Conservation (phyloP, 2,329 filamentous ascomycete genomes). For the Trichoderma oligosporum region DNA sequence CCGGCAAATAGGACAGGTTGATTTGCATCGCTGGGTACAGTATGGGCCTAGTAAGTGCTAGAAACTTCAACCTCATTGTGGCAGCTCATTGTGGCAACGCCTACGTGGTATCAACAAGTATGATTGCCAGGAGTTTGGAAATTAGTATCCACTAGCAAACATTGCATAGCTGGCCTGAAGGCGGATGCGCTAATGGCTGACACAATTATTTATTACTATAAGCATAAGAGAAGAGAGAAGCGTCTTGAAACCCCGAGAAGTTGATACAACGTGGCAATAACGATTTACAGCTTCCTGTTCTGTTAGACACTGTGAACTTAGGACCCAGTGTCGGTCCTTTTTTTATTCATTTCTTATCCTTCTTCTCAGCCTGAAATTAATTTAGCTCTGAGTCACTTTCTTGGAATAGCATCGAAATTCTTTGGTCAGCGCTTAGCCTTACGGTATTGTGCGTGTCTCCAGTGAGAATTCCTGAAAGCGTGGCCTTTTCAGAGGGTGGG, state of each 20-base stretch:
- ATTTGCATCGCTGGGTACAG: too few relatives aligned
- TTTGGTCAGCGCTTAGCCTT: constrained; percentile 1
- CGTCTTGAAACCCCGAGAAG: background rate
- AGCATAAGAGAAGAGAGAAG: background rate
- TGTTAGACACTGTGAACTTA: background rate
- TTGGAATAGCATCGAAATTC: constrained; percentile 11
- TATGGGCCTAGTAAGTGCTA: too few relatives aligned
- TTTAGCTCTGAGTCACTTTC: constrained; percentile 16
- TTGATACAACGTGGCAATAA: background rate
- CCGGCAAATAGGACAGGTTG: too few relatives aligned
- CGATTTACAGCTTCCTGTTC: constrained; percentile 1
- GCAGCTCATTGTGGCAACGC: background rate
- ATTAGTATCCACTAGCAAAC: background rate
- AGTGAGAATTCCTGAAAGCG: constrained; percentile 7
- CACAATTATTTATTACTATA: background rate
- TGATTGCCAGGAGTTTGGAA: background rate
- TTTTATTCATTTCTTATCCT: background rate
- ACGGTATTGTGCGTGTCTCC: background rate
- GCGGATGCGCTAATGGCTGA: background rate
- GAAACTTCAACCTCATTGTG: background rate
- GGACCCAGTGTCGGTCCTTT: background rate
- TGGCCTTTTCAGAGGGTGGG: constrained; percentile 18
- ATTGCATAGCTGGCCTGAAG: background rate
- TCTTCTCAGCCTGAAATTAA: background rate
- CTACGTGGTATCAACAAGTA: background rate